Evolutionary conservation across 2,329 filamentous ascomycete species (phyloP).

Genomic region (Teratosphaeria destructans): DNA sequence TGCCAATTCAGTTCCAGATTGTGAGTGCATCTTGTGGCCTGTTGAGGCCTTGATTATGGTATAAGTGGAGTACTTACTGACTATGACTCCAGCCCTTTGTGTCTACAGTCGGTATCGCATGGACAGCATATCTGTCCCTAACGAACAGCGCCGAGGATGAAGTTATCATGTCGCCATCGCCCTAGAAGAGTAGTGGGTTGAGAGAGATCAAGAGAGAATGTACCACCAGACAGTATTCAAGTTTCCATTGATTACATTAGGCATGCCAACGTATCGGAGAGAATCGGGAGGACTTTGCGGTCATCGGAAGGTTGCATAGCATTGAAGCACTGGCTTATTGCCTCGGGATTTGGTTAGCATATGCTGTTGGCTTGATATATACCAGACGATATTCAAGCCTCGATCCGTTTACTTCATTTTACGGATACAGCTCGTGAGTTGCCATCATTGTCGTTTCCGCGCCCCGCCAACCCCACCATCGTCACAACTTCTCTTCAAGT

Average conservation of each 20-base stretch:
- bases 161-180: constrained; percentile 4
- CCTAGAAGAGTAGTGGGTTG: not conserved
- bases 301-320: not conserved
- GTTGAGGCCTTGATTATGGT: not conserved
- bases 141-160: constrained; percentile 73
- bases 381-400: not conserved
- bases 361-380: not conserved
- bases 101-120: constrained; percentile 88
- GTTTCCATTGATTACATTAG: not conserved
- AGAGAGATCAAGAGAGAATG: not conserved
- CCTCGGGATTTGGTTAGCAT: not conserved
- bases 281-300: not conserved
- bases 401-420: not conserved
- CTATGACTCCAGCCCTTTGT: constrained; percentile 65
- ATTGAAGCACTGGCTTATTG: not conserved
- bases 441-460: not conserved
- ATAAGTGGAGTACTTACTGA: not conserved
- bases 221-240: not conserved
- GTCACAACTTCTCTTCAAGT: not conserved
- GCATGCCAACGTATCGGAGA: not conserved
- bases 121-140: constrained; percentile 92
- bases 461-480: not conserved
- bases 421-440: not conserved
- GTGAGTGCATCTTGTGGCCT: constrained; percentile 43
- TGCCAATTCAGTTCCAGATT: constrained; percentile 93